Evolutionary conservation across 2,329 filamentous ascomycete genomes (phyloP).

Genomic region (Pseudogymnoascus sp.): DNA sequence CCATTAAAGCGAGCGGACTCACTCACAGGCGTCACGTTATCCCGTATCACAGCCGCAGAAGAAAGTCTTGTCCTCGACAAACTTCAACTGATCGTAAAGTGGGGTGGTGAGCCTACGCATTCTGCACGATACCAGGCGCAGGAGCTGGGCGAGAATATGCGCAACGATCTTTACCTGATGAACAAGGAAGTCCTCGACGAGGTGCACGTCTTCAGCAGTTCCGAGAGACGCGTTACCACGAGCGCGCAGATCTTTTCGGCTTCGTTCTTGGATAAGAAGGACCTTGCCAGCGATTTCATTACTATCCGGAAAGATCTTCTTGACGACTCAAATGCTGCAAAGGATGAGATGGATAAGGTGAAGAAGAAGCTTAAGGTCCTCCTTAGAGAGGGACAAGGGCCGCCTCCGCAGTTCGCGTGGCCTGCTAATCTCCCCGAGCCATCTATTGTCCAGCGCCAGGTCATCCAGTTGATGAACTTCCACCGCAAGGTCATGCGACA

Average conservation of each 20-base stretch:
- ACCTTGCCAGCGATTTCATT: conserved; percentile 78
- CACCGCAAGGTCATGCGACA: conserved; percentile 90
- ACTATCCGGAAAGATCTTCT: conserved; percentile 87
- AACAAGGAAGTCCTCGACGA: conserved; percentile 88
- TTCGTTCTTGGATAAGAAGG: conserved; percentile 79
- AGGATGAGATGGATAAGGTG: conserved; percentile 98
- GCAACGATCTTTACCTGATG: conserved; percentile 86
- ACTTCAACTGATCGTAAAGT: conserved; percentile 94
- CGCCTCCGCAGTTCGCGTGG: conserved; percentile 96
- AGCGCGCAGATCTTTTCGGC: conserved; percentile 94
- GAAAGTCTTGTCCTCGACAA: conserved; percentile 93
- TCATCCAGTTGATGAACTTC: conserved; percentile 96
- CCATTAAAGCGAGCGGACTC: conserved; percentile 67
- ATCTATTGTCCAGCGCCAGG: conserved; percentile 80
- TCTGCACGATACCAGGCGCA: conserved; percentile 93
- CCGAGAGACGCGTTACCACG: conserved; percentile 85
- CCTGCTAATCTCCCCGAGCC: conserved; percentile 90
- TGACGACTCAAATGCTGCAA: conserved; percentile 95
- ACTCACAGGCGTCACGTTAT: conserved; percentile 81
- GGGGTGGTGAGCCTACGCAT: conserved; percentile 96
- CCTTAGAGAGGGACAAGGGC: conserved; percentile 82
- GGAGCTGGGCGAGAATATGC: conserved; percentile 90
- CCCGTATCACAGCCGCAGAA: conserved; percentile 85
- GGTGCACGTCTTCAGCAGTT: conserved; percentile 91
- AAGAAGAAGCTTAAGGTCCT: conserved; percentile 98